Conservation (phyloP, 2,329 filamentous ascomycete species). For the Epichloe elymi region DNA sequence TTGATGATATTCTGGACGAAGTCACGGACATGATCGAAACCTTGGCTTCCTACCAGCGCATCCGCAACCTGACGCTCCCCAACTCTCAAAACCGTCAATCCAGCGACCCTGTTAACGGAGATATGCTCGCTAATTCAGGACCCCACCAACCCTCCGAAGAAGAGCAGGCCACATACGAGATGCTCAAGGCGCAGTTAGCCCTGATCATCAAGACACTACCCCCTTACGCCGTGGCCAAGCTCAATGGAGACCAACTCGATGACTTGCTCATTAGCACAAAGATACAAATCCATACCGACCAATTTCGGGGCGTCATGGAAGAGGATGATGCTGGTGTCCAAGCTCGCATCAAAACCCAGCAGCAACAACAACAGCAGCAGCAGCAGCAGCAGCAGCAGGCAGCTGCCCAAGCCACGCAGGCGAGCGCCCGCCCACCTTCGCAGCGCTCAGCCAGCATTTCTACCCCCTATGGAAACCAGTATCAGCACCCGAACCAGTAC, state of each 20-base stretch:
- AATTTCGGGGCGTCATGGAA: constrained; percentile 70
- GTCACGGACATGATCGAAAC: constrained; percentile 67
- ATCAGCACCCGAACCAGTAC: constrained; percentile 31
- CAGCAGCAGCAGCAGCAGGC: constrained; percentile 1
- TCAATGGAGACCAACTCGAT: constrained; percentile 75
- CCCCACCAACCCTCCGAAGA: constrained; percentile 54
- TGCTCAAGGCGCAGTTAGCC: constrained; percentile 60
- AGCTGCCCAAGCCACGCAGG: constrained; percentile 14
- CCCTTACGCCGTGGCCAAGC: constrained; percentile 72
- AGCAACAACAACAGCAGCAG: constrained; percentile 13
- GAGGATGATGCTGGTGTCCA: constrained; percentile 58
- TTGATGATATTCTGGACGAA: constrained; percentile 57
- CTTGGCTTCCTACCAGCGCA: constrained; percentile 64
- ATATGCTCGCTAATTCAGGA: constrained; percentile 54
- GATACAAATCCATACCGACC: constrained; percentile 57
- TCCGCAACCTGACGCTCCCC: constrained; percentile 57
- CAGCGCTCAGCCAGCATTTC: constrained; percentile 25
- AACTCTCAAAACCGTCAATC: constrained; percentile 48
- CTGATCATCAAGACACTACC: constrained; percentile 64
- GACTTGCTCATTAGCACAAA: constrained; percentile 72
- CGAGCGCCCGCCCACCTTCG: constrained; percentile 19
- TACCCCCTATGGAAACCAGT: constrained; percentile 30
- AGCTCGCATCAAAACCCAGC: constrained; percentile 31
- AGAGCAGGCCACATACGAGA: constrained; percentile 51
- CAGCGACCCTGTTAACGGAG: constrained; percentile 49